Evolutionary conservation across 495 filamentous ascomycete genomes (phyloP), one percentile per base, ranked within the genome.

Genomic region (Letharia lupina): DNA sequence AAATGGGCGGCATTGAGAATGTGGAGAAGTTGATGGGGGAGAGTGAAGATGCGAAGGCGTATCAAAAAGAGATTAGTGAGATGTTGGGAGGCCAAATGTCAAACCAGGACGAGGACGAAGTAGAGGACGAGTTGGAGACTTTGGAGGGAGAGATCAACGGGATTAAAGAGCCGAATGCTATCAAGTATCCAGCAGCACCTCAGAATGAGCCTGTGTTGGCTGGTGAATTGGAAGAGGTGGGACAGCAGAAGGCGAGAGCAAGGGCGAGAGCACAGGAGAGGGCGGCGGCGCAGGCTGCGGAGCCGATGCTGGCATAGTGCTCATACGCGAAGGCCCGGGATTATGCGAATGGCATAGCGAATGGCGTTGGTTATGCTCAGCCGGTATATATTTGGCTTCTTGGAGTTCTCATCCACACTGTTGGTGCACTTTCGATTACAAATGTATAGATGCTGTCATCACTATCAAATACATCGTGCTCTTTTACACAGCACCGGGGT

Each of bases 1-100:
- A 98, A 78, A 98, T 98, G 91, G 95, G 93, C 39, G 93, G 93
- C 1, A 80, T 98, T 62, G 92, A 96, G 69, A 84, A 87, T 63
- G 93, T 98, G 60, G 93, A 96, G 82, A 90, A 91, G 79, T 74
- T 98, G 69, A 89, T 96, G 88, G 93, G 89, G 15, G 91, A 96
- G 78, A 92, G 82, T 35, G 90, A 89, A 44, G 93, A 96, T 67
- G 93, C 91, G 33, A 83, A 88, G 69, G 89, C 88, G 18, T 96
- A 96, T 78, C 92, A 96, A 74, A 82, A 86, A 89, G 93, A 94
- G 75, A 82, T 98, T 67, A 93, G 86, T 75, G 91, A 94, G 54
- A 91, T 96, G 87, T 83, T 98, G 15, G 89, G 84, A 13, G 91
- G 90, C 3, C 81, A 84, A 67, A 88, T 97, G 78, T 90, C 89